Evolutionary conservation across 1,284 basidiomycete species (phyloP).

Genomic region (Naganishia sp.): DNA sequence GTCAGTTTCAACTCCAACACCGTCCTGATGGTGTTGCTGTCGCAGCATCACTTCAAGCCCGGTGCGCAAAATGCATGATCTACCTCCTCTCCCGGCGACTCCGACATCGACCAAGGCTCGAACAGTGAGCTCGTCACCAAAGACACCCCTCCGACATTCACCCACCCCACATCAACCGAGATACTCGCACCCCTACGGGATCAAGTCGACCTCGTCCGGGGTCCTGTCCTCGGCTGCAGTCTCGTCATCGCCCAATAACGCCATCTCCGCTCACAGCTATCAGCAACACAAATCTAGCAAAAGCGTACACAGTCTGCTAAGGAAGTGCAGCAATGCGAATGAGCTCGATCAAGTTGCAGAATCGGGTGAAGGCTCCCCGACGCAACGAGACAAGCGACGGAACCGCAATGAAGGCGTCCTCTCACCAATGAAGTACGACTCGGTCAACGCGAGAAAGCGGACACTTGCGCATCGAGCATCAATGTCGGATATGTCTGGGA

Average conservation of each 20-base stretch:
- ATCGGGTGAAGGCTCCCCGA: neutral
- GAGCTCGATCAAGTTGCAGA: constrained; percentile 1
- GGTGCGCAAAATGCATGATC: neutral
- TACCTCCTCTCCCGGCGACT: neutral
- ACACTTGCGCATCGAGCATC: constrained; percentile 23
- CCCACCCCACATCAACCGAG: constrained; percentile 14
- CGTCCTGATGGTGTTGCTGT: neutral
- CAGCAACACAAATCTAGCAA: constrained; percentile 26
- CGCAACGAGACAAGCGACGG: neutral
- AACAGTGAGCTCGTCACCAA: neutral
- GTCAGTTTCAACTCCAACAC: neutral
- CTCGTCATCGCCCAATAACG: constrained; percentile 17
- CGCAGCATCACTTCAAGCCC: neutral
- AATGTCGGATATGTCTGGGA: constrained; percentile 18
- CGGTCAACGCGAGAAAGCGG: constrained; percentile 7
- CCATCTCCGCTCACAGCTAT: constrained; percentile 12
- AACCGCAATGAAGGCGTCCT: neutral
- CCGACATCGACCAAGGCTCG: neutral
- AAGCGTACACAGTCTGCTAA: constrained; percentile 8
- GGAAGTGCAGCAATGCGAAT: constrained; percentile 18
- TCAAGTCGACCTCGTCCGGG: constrained; percentile 13
- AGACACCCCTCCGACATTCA: constrained; percentile 6
- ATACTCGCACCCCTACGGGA: constrained; percentile 24
- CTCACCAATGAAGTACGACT: constrained; percentile 8
- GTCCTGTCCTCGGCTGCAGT: constrained; percentile 16